Evolutionary conservation across 1,139 yeast genomes (phyloP), one percentile per base, ranked within the genome.

Genomic region (Arxiozyma bovina): DNA sequence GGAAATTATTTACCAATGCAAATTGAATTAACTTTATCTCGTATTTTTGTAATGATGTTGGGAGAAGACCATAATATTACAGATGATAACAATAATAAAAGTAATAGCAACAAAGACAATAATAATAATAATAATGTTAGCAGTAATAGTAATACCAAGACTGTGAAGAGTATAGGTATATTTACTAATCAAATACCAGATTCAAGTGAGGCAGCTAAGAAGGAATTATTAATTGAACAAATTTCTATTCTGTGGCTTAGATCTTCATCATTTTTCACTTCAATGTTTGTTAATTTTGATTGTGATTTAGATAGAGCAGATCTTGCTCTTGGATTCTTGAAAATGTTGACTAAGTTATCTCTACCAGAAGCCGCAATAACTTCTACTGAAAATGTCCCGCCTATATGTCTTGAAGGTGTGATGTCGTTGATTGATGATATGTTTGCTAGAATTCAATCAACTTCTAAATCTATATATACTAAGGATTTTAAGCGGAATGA

Each of bases 261-360:
- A 57, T 82, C 88, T 0, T 94, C 96, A 1, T 73, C 80, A 4
- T 85, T 89, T 57, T 90, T 91, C 69, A 81, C 91, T 15, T 79
- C 82, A 50, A 70, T 90, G 45, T 93, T 87, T 66, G 83, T 87
- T 54, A 85, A 85, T 56, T 94, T 83, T 66, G 99, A 94, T 70
- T 93, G 98, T 70, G 94, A 90, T 65, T 84, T 90, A 60, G 96
- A 90, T 59, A 80, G 94, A 60, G 78, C 86, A 1, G 97, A 94
- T 68, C 72, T 94, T 56, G 78, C 95, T n/a, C 79, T 78, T 25
- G 80, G 81, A 48, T 73, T 87, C 30, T 70, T 93, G 52, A 85
- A 85, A 50, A 81, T 85, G 54, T 75, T 94, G 53, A 83, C 96
- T 58, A 79, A 85, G 53, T 74, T 88, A 46, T 83, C 96, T 0